Evolutionary conservation across 306 rosid genomes (phyloP), one percentile per base, ranked within the genome.

Genomic region (Acacia confusa): DNA sequence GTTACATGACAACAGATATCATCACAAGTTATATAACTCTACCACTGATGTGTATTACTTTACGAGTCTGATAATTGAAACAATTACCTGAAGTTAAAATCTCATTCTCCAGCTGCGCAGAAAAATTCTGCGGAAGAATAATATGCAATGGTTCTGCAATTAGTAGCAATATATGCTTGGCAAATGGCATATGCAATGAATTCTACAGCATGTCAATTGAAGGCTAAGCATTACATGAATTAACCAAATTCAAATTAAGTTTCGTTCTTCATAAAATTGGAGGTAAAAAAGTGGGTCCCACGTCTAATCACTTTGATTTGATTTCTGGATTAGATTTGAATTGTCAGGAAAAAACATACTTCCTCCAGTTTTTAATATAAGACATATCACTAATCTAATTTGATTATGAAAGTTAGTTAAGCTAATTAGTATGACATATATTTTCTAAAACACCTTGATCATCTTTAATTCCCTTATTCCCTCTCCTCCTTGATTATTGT

Each of bases 101-200:
- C 76, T 95, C 99, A 81, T 70, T 93, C 89, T 95, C 99, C 96
- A 95, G 89, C 88, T 89, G 94, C 32, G 93, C 98, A 67, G 99
- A 95, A 90, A 93, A 95, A 79, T 89, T 83, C 99, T 95, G 88
- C 47, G 19, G 79, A 53, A 82, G 75, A 79, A 82, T 75, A 66
- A 81, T 11, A 36, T 30, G 63, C 66, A 82, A 78, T 27, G 75
- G 41, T 73, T 78, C 55, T 73, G 75, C 25, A 43, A 70, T 24
- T 70, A 65, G 68, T 70, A 70, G 40, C 63, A 82, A 50, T 55
- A 75, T 6, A 74, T 50, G 74, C 36, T 55, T 36, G 78, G 78
- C 2, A 78, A 81, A 84, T 74, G 53, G 30, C 58, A 73, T 69
- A 52, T 22, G 19, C 40, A 43, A 74, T 75, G 19, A 69, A 15